Evolutionary conservation across 257 asterid species (phyloP).

Genomic region (Fraxinus anomala): DNA sequence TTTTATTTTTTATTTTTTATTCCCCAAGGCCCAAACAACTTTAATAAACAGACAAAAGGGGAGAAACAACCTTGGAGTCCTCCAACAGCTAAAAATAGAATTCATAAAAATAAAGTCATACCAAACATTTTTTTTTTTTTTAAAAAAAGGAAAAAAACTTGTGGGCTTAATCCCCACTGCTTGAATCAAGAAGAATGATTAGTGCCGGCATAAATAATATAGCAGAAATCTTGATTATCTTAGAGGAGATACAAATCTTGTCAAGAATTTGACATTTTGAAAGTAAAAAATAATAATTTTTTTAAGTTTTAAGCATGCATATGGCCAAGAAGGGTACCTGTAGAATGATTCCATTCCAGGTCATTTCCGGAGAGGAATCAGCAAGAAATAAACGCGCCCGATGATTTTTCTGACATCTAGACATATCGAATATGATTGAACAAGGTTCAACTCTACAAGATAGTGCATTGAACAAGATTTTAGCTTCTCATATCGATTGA

Average conservation of each 20-base stretch:
- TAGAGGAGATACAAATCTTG: constrained; percentile 32
- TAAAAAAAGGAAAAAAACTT: not conserved
- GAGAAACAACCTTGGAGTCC: constrained; percentile 18
- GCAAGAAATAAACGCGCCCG: not conserved
- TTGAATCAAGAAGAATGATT: constrained; percentile 8
- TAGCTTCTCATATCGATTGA: not conserved
- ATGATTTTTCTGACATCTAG: not conserved
- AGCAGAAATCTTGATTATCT: constrained; percentile 23
- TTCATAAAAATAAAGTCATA: constrained; percentile 2
- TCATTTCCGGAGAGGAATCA: not conserved
- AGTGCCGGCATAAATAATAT: constrained; percentile 26
- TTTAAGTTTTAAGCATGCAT: constrained; percentile 1
- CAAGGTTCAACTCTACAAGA: not conserved
- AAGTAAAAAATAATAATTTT: constrained; percentile 15
- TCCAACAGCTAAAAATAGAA: constrained; percentile 22
- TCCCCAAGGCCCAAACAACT: constrained; percentile 24
- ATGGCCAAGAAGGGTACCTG: constrained; percentile 3
- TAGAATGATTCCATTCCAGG: not conserved
- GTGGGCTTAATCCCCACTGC: constrained; percentile 20
- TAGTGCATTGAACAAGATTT: too few species aligned
- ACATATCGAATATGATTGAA: not conserved
- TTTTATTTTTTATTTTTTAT: constrained; percentile 24
- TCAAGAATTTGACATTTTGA: not conserved
- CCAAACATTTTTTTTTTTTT: not conserved
- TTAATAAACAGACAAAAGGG: constrained; percentile 24